These are phyloP conservation scores for Coprinopsis cinerea DNA, from an alignment of 768 basidiomycete genomes.

Conservation along the genomic window DNA sequence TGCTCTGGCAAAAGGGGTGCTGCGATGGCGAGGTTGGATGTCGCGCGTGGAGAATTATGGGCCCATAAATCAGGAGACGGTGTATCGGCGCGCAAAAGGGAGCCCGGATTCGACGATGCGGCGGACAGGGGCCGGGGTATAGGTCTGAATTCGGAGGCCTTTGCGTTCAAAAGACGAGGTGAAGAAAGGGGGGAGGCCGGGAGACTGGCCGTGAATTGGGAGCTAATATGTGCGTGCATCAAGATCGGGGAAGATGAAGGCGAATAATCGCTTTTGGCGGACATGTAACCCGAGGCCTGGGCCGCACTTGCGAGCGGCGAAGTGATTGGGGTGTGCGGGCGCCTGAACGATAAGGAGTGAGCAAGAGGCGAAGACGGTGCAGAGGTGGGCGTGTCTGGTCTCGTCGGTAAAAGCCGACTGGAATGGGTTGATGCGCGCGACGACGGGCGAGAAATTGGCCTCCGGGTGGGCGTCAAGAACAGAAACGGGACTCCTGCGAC, in stretches of 20 bases:
- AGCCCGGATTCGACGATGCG: constrained; percentile 55
- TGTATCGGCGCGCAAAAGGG: constrained; percentile 61
- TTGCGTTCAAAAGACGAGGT: constrained; percentile 81
- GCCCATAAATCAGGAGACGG: constrained; percentile 92
- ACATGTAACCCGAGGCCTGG: constrained; percentile 49
- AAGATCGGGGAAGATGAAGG: constrained; percentile 68
- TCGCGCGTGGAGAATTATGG: constrained; percentile 60
- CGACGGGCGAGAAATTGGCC: constrained; percentile 75
- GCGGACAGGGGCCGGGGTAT: constrained; percentile 76
- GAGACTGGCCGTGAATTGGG: constrained; percentile 73
- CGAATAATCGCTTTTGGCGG: constrained; percentile 47
- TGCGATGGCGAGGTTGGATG: constrained; percentile 87
- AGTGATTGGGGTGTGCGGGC: constrained; percentile 73
- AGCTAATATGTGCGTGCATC: constrained; percentile 46
- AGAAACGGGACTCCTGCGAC: constrained; percentile 76
- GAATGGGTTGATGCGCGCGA: constrained; percentile 56
- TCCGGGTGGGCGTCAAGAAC: constrained; percentile 73
- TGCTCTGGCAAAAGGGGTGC: constrained; percentile 81
- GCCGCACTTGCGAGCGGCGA: constrained; percentile 64
- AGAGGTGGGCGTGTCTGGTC: constrained; percentile 73
- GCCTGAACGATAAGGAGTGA: constrained; percentile 52
- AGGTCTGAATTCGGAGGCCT: constrained; percentile 86
- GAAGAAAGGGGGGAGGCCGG: constrained; percentile 83
- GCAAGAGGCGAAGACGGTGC: constrained; percentile 75
- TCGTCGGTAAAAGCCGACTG: constrained; percentile 51